These are phyloP conservation scores for Phoenix dactylifera DNA, from an alignment of 176 grass and related monocot species.

Conservation along the genomic window DNA sequence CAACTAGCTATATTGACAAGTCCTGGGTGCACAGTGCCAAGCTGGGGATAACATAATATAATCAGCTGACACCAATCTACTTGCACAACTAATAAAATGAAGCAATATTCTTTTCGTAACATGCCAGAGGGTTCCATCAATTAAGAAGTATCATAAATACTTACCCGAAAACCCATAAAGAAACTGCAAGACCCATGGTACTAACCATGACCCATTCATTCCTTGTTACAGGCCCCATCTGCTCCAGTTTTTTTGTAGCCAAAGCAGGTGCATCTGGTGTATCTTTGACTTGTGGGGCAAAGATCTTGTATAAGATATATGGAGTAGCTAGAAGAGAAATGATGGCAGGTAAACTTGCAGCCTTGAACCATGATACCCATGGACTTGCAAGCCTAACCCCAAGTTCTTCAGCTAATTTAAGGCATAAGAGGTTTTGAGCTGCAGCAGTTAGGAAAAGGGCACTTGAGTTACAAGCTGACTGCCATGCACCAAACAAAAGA, in stretches of 20 bases:
- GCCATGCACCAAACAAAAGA: slow-evolving; percentile 28
- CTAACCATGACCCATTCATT: slow-evolving; percentile 77
- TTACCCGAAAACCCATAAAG: slow-evolving; percentile 77
- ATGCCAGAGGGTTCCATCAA: no score
- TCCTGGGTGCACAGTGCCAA: no score
- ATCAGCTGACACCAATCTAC: no score
- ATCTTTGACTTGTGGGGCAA: slow-evolving; percentile 70
- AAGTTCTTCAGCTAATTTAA: slow-evolving; percentile 83
- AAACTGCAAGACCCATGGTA: slow-evolving; percentile 77
- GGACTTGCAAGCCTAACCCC: slow-evolving; percentile 64
- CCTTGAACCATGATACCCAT: slow-evolving; percentile 82
- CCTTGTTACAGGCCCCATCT: slow-evolving; percentile 74
- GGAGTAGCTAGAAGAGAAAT: slow-evolving; percentile 51
- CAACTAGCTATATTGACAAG: no score
- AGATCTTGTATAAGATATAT: slow-evolving; percentile 81
- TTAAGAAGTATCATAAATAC: neutral
- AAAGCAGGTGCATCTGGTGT: slow-evolving; percentile 71
- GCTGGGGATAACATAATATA: no score
- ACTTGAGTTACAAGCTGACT: slow-evolving; percentile 67
- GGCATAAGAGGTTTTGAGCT: slow-evolving; percentile 86
- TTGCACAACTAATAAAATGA: no score
- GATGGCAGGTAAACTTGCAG: slow-evolving; percentile 83
- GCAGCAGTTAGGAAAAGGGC: slow-evolving; percentile 81
- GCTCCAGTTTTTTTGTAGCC: slow-evolving; percentile 47
- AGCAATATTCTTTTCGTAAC: no score